These are phyloP conservation scores for Glycine latifolia DNA, from an alignment of 306 rosid species.

Conservation along the genomic window DNA sequence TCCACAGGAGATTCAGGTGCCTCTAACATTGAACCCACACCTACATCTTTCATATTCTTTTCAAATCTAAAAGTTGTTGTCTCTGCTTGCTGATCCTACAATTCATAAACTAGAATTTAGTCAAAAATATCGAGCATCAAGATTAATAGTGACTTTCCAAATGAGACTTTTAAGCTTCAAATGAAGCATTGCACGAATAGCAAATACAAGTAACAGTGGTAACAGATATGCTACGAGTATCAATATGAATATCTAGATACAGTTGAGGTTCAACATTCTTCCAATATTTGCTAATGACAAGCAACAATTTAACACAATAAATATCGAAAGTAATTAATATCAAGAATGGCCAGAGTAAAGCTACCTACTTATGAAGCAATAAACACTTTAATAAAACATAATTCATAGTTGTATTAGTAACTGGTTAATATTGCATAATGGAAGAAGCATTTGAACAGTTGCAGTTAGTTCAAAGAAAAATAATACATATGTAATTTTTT, in stretches of 20 bases:
- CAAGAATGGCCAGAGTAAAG: background rate
- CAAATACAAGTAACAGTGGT: background rate
- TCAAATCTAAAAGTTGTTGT: constrained; percentile 31
- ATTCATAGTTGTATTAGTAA: background rate
- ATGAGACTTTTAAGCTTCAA: too few relatives aligned
- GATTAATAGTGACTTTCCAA: too few relatives aligned
- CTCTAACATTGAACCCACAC: constrained; percentile 63
- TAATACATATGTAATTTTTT: background rate
- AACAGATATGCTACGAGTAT: background rate
- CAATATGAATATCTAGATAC: constrained; percentile 16
- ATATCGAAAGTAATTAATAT: background rate
- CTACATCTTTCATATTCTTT: constrained; percentile 61
- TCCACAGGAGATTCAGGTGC: constrained; percentile 53
- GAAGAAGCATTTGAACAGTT: constrained; percentile 1
- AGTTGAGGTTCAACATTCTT: constrained; percentile 15
- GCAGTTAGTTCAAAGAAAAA: background rate
- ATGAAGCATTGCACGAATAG: background rate
- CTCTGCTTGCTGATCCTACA: constrained; percentile 60
- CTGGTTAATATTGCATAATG: background rate
- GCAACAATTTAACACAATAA: background rate
- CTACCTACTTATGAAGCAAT: background rate
- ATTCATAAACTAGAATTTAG: constrained; percentile 36
- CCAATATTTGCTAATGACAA: background rate
- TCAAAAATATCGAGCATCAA: background rate
- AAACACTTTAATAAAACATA: too few relatives aligned